Evolutionary conservation across 169 alveolate genomes (phyloP), one percentile per base, ranked within the genome.

Genomic region (Eimeria maxima): DNA sequence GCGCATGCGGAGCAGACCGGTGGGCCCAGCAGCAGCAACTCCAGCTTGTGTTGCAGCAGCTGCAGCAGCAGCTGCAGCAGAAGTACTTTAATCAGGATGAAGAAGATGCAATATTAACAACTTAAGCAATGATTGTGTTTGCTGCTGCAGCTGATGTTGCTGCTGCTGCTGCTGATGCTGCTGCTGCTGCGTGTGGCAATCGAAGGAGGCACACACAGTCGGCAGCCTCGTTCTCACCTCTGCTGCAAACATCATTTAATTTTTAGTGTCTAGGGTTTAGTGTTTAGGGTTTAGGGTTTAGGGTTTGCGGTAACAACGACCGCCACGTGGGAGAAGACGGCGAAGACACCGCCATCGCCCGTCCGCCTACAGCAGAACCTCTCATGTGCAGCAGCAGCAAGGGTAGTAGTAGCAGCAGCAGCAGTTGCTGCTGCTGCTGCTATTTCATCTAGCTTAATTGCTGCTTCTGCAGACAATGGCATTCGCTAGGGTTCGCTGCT

Each of bases 401-500:
- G 71, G 16, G 7, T 60, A 71, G 81, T 2, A n/a, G 81, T 44
- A 71, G 81, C 81, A 71, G 81, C 81, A 71, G 81, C 81, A 71
- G 81, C 16, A 71, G 42, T 44, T n/a, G 71, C 71, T 60, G 18
- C 18, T 60, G 71, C 71, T 60, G 71, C 71, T 60, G 71, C 81
- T 71, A 20, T 60, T 60, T 60, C 71, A 0, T 60, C 71, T 60
- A 24, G 71, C 18, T 60, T 60, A 1, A 2, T 20, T 24, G 42
- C 42, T 71, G 81, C 29, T 20, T 4, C 81, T n/a, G 45, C 45
- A 71, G 81, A 16, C 6, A n/a, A 11, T 7, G 42, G 42, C 81
- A 18, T 14, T 42, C 22, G 81, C 81, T 2, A 27, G 16, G 1
- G 38, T 33, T 33, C 38, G 0, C 38, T 71, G 81, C 81, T 71